These are phyloP conservation scores for Salix brachista DNA, from an alignment of 345 rosid genomes.

Conservation along the genomic window DNA sequence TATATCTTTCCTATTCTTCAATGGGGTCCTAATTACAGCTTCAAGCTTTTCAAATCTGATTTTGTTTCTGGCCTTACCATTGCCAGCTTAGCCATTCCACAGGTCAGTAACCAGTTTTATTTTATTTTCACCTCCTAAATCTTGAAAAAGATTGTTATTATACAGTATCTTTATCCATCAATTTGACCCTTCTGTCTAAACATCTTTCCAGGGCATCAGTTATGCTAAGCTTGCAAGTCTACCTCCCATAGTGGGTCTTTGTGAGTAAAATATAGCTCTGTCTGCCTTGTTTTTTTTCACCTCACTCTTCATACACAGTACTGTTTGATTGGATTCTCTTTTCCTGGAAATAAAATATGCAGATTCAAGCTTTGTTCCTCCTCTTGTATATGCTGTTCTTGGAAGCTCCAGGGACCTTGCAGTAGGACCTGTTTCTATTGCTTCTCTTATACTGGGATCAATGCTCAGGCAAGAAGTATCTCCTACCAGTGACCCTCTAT, in stretches of 20 bases:
- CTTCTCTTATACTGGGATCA: slow-evolving; percentile 88
- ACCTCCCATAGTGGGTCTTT: slow-evolving; percentile 86
- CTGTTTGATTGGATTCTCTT: neutral
- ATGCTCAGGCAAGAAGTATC: slow-evolving; percentile 88
- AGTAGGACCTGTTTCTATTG: slow-evolving; percentile 92
- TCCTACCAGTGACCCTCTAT: slow-evolving; percentile 49
- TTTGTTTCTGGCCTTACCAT: slow-evolving; percentile 86
- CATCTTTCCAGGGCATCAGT: slow-evolving; percentile 72
- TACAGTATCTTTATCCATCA: neutral
- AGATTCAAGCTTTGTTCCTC: slow-evolving; percentile 98
- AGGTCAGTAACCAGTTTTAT: slow-evolving; percentile 33
- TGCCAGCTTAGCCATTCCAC: slow-evolving; percentile 98
- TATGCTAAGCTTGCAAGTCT: slow-evolving; percentile 92
- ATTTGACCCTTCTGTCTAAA: neutral
- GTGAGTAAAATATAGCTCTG: slow-evolving; percentile 45
- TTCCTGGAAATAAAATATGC: neutral
- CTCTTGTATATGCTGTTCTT: slow-evolving; percentile 83
- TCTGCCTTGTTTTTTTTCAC: neutral
- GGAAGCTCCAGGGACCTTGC: slow-evolving; percentile 97
- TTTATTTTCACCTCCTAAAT: neutral
- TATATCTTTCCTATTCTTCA: slow-evolving; percentile 82
- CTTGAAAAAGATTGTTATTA: neutral
- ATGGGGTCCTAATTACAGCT: slow-evolving; percentile 77
- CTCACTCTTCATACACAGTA: neutral
- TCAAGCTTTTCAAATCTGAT: slow-evolving; percentile 77